Evolutionary conservation across 495 filamentous ascomycete genomes (phyloP).

Genomic region (Parachaetomium inaequale): DNA sequence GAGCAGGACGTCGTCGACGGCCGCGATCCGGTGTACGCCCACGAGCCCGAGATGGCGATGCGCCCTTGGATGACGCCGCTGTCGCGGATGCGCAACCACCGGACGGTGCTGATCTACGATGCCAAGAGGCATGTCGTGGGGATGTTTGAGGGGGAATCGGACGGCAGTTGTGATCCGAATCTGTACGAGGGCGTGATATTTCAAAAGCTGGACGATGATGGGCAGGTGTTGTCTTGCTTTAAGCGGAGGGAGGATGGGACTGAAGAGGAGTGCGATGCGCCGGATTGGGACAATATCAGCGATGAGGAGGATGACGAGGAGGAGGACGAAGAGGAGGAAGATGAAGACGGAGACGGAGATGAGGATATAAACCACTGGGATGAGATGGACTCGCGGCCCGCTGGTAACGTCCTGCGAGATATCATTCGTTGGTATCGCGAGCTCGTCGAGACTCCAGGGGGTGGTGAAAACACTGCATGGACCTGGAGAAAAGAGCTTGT

Average conservation of each 20-base stretch:
- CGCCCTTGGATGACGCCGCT: slow-evolving; percentile 19
- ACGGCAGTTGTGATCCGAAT: slow-evolving; percentile 16
- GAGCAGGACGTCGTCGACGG: background rate
- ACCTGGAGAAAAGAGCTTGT: background rate
- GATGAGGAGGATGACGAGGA: background rate
- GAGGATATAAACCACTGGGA: slow-evolving; percentile 12
- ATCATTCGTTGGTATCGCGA: slow-evolving; percentile 12
- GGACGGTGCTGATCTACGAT: slow-evolving; percentile 24
- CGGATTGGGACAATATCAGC: background rate
- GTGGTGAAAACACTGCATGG: no score
- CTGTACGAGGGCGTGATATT: background rate
- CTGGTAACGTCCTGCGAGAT: slow-evolving; percentile 24
- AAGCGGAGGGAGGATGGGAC: background rate
- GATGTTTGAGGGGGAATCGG: slow-evolving; percentile 16
- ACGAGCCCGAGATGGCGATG: background rate
- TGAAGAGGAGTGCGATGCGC: background rate
- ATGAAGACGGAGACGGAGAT: background rate
- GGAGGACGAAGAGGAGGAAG: background rate
- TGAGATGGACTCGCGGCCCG: slow-evolving; percentile 17
- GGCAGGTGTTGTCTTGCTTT: background rate
- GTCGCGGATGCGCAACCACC: background rate
- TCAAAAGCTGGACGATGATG: no score
- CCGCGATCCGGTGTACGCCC: slow-evolving; percentile 1
- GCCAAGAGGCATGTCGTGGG: slow-evolving; percentile 18
- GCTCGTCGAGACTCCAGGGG: slow-evolving; percentile 5